Evolutionary conservation across 352 stramenopile genomes (phyloP).

Genomic region (Detonula confervacea): DNA sequence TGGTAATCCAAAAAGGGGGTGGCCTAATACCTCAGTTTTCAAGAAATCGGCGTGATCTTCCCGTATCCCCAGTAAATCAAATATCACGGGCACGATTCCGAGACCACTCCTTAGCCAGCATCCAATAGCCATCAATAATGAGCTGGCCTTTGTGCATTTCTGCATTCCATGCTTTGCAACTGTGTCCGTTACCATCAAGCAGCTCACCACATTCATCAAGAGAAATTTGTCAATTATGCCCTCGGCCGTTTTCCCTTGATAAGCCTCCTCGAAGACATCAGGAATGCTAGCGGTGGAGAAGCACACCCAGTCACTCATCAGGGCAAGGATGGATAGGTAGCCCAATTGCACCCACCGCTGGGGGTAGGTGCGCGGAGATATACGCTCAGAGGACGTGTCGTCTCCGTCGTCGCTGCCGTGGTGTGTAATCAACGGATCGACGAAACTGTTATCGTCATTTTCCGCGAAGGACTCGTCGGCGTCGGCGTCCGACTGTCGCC

Average conservation of each 20-base stretch:
- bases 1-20: constrained; percentile 43
- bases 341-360: constrained; percentile 81
- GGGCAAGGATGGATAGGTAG: constrained; percentile 77
- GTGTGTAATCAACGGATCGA: neutral
- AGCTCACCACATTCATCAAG: constrained; percentile 82
- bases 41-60: neutral
- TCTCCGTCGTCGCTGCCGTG: neutral
- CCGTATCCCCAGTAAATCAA: constrained; percentile 10
- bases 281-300: constrained; percentile 78
- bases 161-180: constrained; percentile 72
- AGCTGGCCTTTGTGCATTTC: constrained; percentile 67
- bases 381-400: too few relatives aligned
- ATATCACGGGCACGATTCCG: constrained; percentile 32
- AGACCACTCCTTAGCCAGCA: constrained; percentile 72
- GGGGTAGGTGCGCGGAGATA: too few relatives aligned
- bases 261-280: constrained; percentile 55
- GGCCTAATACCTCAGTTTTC: neutral
- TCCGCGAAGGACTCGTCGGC: neutral
- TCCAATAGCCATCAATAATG: constrained; percentile 74
- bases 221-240: constrained; percentile 85
- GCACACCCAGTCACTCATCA: constrained; percentile 85
- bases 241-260: constrained; percentile 62
- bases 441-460: neutral
- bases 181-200: constrained; percentile 82
- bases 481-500: neutral